Evolutionary conservation across 331 rosid genomes (phyloP), one percentile per base, ranked within the genome.

Genomic region (Saraca asoca): DNA sequence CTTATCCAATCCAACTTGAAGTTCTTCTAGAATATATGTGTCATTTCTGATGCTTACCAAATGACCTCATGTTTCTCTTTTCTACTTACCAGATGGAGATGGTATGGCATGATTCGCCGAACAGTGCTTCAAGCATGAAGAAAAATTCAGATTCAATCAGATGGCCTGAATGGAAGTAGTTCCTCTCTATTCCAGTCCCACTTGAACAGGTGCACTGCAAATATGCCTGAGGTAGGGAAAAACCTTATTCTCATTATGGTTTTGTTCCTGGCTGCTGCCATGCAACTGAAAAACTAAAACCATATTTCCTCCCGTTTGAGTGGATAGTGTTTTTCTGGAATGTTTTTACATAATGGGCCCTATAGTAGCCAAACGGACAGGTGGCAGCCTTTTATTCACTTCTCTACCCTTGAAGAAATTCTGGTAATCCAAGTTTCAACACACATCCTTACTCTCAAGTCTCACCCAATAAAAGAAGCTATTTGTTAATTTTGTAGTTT

Each of bases 111-210:
- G 85, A 93, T 56, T 85, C 89, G 29, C 38, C 78, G 18, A 56
- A 77, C 43, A 75, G 59, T 55, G 67, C 77, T 24, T 79, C 98
- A 75, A 85, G 72, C 64, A 71, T 85, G 84, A 84, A 64, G 82
- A 86, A 71, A 70, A 68, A 76, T n/a, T 16, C 85, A 19, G 87
- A 78, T 78, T 76, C 88, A 58, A 72, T 75, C 51, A 93, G 80
- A 79, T 84, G 97, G 98, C 71, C 96, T 19, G 83, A 82, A 51
- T 86, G 85, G 90, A 90, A 81, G 88, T 90, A 76, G 74, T 66
- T 70, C 55, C 66, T 19, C 52, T 51, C 16, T 29, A 57, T 63
- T 70, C 62, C 2, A 8, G 62, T 52, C 51, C 56, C 55, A 75
- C 74, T 74, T 66, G 31, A 52, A 33, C 61, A 52, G 19, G 58